phyloP scores from a whole-genome alignment of 192 early-diverging fungal genomes.

The Hyaloraphidium curvatum region DNA sequence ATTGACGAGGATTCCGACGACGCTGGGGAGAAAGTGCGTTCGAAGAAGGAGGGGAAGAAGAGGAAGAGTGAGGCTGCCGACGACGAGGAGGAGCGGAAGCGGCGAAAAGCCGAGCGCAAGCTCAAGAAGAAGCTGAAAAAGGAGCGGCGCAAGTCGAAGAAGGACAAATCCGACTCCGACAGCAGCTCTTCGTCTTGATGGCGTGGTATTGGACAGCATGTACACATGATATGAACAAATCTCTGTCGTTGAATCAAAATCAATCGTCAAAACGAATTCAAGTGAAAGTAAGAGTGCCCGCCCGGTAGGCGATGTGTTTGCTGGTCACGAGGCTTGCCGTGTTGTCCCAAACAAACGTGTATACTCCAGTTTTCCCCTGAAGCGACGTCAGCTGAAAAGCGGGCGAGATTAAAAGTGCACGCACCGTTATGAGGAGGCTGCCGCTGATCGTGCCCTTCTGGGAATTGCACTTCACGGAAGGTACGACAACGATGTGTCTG shows the following conservation, averaged over 20 bases:
- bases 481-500: neutral
- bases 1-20: slow-evolving; percentile 19
- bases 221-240: no score
- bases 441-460: neutral
- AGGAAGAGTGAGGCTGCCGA: slow-evolving; percentile 21
- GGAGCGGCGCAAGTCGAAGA: neutral
- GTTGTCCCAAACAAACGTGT: slow-evolving; percentile 9
- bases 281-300: no score
- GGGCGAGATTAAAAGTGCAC: neutral
- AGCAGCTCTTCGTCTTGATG: no score
- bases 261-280: no score
- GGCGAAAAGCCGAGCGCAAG: neutral
- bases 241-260: no score
- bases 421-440: neutral
- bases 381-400: neutral
- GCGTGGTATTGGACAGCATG: no score
- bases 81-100: slow-evolving; percentile 12
- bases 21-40: slow-evolving; percentile 15
- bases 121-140: neutral
- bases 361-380: neutral
- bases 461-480: neutral
- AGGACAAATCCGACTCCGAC: neutral
- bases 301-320: neutral
- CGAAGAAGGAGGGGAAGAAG: slow-evolving; percentile 35
- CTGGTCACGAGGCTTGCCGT: slow-evolving; percentile 3